phyloP scores from a whole-genome alignment of 2,329 filamentous ascomycete genomes.

The Fusarium lateritium region DNA sequence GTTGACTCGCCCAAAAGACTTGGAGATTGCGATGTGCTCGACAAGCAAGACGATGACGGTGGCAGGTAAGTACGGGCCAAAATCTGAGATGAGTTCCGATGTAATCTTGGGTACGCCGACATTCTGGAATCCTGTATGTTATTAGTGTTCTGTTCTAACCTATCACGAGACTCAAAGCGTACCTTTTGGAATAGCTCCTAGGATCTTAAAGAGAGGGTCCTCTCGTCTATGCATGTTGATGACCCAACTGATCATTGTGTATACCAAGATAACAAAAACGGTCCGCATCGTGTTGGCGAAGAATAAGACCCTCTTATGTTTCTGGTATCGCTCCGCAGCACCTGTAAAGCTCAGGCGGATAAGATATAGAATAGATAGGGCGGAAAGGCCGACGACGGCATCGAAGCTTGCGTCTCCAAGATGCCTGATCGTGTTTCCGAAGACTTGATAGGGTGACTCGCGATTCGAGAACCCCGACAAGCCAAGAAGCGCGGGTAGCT shows the following conservation, averaged over 20 bases:
- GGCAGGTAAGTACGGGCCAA: slow-evolving; percentile 82
- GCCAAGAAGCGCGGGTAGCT: slow-evolving; percentile 86
- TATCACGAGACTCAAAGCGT: slow-evolving; percentile 5
- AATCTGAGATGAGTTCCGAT: slow-evolving; percentile 74
- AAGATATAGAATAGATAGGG: slow-evolving; percentile 81
- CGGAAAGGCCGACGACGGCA: slow-evolving; percentile 89
- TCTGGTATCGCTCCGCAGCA: slow-evolving; percentile 78
- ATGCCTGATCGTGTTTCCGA: slow-evolving; percentile 85
- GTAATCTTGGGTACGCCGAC: slow-evolving; percentile 81
- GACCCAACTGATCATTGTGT: slow-evolving; percentile 91
- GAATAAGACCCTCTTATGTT: slow-evolving; percentile 82
- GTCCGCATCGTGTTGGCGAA: slow-evolving; percentile 93
- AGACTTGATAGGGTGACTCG: slow-evolving; percentile 83
- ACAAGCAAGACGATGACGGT: slow-evolving; percentile 95
- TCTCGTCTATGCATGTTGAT: slow-evolving; percentile 78
- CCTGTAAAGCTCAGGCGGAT: slow-evolving; percentile 77
- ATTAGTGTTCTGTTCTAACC: slow-evolving; percentile 2
- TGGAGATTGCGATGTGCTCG: slow-evolving; percentile 97
- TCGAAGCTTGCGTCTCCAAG: slow-evolving; percentile 79
- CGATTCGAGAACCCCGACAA: slow-evolving; percentile 81
- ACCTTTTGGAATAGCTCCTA: slow-evolving; percentile 83
- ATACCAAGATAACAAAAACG: slow-evolving; percentile 91
- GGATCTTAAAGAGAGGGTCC: slow-evolving; percentile 79
- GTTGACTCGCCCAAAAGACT: slow-evolving; percentile 95
- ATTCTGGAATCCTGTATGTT: slow-evolving; percentile 77